These are phyloP conservation scores for Aspergillus luchuensis DNA, from an alignment of 2,329 filamentous ascomycete genomes.

Conservation along the genomic window DNA sequence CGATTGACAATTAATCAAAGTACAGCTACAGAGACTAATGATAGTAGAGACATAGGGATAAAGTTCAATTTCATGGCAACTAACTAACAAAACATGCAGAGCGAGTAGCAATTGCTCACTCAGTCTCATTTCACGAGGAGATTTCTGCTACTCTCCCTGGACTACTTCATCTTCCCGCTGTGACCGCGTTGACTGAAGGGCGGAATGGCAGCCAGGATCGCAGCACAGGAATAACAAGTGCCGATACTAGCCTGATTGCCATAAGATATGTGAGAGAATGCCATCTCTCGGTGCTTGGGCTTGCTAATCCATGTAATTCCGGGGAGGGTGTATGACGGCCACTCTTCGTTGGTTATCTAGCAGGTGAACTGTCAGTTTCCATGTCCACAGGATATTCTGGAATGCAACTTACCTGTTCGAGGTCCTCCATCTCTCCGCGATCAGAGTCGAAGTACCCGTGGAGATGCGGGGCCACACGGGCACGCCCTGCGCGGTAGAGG, in stretches of 20 bases:
- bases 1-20: too few species aligned
- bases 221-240: slow-evolving; percentile 24
- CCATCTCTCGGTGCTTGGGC: slow-evolving; percentile 23
- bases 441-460: neutral
- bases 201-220: slow-evolving; percentile 29
- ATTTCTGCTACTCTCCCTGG: too few species aligned
- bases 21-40: too few species aligned
- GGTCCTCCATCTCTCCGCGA: neutral
- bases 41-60: too few species aligned
- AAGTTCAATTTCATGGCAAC: too few species aligned
- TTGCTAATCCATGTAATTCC: slow-evolving; percentile 27
- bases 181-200: slow-evolving; percentile 13
- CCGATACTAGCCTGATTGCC: slow-evolving; percentile 25
- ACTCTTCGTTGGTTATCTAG: slow-evolving; percentile 10
- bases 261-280: slow-evolving; percentile 23
- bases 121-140: too few species aligned
- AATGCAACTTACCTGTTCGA: neutral
- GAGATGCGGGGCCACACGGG: neutral
- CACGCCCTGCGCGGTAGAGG: neutral
- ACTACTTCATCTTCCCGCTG: too few species aligned
- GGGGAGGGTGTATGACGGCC: slow-evolving; percentile 14
- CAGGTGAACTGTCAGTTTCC: neutral
- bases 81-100: too few species aligned
- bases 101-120: too few species aligned
- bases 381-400: neutral